Conservation (phyloP, 2,329 filamentous ascomycete species). For the Colletotrichum sp. region DNA sequence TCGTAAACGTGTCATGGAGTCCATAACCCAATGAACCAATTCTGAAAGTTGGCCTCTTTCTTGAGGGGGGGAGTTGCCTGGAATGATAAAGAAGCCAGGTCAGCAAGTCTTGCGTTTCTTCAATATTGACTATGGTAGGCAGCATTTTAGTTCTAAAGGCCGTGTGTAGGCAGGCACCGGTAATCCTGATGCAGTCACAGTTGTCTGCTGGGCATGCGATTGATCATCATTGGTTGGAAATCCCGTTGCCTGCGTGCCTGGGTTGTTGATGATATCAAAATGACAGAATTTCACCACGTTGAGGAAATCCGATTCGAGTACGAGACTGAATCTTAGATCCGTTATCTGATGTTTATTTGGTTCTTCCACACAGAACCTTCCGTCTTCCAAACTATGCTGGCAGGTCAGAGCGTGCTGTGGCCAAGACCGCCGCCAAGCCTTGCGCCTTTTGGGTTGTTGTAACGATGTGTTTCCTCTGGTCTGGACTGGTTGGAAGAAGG, state of each 20-base stretch:
- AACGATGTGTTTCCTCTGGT: neutral
- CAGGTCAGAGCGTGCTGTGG: neutral
- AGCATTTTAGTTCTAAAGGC: neutral
- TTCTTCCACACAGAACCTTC: constrained; percentile 3
- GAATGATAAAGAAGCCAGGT: neutral
- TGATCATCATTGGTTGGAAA: neutral
- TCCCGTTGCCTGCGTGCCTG: neutral
- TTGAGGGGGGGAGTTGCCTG: neutral
- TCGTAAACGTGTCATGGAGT: neutral
- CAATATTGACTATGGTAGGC: neutral
- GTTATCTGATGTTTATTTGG: neutral
- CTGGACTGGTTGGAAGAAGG: neutral
- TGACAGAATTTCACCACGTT: neutral
- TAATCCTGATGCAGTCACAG: neutral
- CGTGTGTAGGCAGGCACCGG: neutral
- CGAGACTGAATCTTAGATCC: neutral
- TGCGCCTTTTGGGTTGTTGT: neutral
- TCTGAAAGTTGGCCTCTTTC: neutral
- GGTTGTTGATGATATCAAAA: neutral
- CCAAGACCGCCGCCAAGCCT: neutral
- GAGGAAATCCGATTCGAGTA: neutral
- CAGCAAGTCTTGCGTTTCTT: neutral
- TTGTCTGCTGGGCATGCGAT: neutral
- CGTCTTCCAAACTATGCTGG: neutral
- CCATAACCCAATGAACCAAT: neutral